Base-by-base conservation (phyloP, 2,329 filamentous ascomycete species). In the Colletotrichum spinosum region DNA sequence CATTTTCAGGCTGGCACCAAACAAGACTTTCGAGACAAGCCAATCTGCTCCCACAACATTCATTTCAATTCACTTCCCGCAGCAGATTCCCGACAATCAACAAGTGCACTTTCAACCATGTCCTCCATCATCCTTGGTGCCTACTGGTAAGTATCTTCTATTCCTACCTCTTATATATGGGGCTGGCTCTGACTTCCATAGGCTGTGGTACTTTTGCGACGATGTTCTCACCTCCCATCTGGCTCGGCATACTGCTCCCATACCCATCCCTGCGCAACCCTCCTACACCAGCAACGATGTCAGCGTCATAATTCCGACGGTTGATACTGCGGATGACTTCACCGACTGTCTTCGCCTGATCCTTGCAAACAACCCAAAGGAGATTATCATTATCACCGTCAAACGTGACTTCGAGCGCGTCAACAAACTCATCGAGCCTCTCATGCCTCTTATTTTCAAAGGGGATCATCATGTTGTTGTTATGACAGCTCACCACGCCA, bases 381-480 rank as follows among this genome's bases (percentile, higher is more conserved):
- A 75, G 54, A 65, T 75, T 33, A 75, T 75, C 10, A 67, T 76
- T 8, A 72, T 75, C 13, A 76, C 74, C 0, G 48, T 69, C 1
- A 45, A 55, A 0, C 51, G 49, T 4, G 56, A 69, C 8, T 39
- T 67, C 2, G 41, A 55, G 4, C 49, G 49, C 2, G 67, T 74
- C 13, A 11, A 37, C 8, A 37, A 52, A 2, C 34, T 69, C 1
- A 54, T 68, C 35, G 44, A 60, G 15, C 54, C 66, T 0, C 42
- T 61, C 8, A 15, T 35, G 15, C 54, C 66, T 0, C 42, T 61
- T 6, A 15, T 35, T 1, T 45, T 41, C 6, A 55, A 58, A 8
- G 39, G 35, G 4, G 51, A 46, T 2, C 66, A 68, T 3, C 34
- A 51, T 4, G 55, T 75, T n/a, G 53, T 17, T 1, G 12, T 75